Base-by-base conservation (phyloP, 2,329 filamentous ascomycete species). In the Cylindrodendrum hubeiense region DNA sequence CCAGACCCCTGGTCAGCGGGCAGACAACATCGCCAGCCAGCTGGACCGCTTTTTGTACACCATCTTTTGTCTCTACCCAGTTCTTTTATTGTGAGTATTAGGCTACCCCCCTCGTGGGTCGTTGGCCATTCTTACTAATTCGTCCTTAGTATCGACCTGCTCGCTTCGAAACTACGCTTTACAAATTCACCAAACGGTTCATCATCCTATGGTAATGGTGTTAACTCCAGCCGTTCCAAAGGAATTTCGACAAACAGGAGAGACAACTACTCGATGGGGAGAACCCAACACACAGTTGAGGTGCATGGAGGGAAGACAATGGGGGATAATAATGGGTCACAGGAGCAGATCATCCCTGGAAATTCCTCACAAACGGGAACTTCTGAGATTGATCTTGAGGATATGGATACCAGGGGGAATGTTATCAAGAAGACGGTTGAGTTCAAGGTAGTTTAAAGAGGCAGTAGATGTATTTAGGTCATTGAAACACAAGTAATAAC, bases 21-120 rank as follows among this genome's bases (percentile, higher is more conserved):
- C 80, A 0, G 76, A 76, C 1, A 74, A 75, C n/a, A 57, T 76
- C 0, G 77, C 79, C 1, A 76, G 77, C 7, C 79, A 82, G 43
- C 55, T 82, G 3, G 80, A 81, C 22, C 74, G 80, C 0, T 82
- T 82, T 61, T 75, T 77, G 2, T 81, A 81, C 24, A 78, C 80
- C 0, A 22, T 82, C 9, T 80, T 82, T 59, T 82, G 80, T 33
- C 47, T 81, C 0, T 82, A 81, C 34, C 79, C 80, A 0, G 72
- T 80, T 6, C 74, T 82, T 19, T 70, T 82, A 65, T 79, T 76
- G 79, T 81, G 63, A 67, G 79, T 74, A 4, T 0, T 10, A 12
- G 7, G 2, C 17, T 30, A 19, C 2, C 4, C 2, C 1, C 3
- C 2, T 17, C 5, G 1, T 13, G 1, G 4, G 9, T 22, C 5